Evolutionary conservation across 768 basidiomycete species (phyloP).

Genomic region (Tulasnella sp.): DNA sequence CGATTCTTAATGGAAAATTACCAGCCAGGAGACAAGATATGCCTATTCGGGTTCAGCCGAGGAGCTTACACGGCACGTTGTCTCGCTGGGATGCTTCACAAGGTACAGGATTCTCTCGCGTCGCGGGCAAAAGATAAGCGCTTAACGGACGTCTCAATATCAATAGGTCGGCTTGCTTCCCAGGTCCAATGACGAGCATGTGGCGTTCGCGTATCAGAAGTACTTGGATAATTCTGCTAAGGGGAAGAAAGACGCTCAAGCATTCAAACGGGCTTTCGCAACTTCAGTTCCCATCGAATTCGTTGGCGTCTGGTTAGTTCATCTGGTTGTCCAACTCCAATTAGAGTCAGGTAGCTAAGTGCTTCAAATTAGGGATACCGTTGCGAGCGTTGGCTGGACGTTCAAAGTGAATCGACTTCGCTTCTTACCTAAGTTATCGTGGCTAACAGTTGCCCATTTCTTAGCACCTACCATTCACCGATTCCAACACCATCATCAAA

Average conservation of each 20-base stretch:
- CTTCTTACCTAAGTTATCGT: neutral
- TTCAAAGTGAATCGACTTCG: conserved; percentile 16
- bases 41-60: conserved; percentile 37
- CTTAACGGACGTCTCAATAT: neutral
- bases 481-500: conserved; percentile 37
- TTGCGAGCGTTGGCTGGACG: conserved; percentile 37
- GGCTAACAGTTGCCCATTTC: neutral
- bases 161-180: conserved; percentile 33
- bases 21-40: conserved; percentile 29
- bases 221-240: conserved; percentile 27
- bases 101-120: conserved; percentile 27
- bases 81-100: conserved; percentile 36
- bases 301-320: no score
- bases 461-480: conserved; percentile 39
- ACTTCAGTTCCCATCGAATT: no score
- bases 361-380: conserved; percentile 39
- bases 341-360: no score
- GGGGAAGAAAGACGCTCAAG: no score
- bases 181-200: conserved; percentile 26
- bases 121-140: neutral
- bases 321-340: no score
- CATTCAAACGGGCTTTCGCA: no score
- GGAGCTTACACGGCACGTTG: conserved; percentile 37
- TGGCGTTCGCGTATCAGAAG: conserved; percentile 27
- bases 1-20: conserved; percentile 31